Base-by-base conservation (phyloP, 1,284 basidiomycete species). In the Ganoderma lucidum region DNA sequence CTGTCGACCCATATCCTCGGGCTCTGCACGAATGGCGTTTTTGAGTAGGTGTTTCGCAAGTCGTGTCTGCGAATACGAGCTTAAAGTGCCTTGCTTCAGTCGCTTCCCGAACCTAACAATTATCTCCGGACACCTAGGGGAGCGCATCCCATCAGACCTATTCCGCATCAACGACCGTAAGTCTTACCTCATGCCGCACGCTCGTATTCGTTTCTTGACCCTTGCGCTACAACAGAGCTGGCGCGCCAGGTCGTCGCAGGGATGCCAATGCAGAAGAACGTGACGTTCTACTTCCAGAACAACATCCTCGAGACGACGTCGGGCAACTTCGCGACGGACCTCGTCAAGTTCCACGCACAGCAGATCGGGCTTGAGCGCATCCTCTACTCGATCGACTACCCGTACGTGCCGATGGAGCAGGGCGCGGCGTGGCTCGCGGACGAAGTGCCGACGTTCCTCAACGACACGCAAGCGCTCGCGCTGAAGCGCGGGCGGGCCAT, bases 281-380 rank as follows among this genome's bases (percentile, higher is more conserved):
- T 79, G 8, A 80, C 81, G 0, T 78, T 76, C 1, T 85, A 85
- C 68, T 83, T 81, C 77, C 68, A 75, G 19, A 81, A 80, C 35
- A 85, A 85, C 67, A 73, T 85, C 17, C 81, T 80, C 70, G 82
- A 84, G 71, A 85, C 84, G 0, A 81, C 82, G 0, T 84, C 83
- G 17, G 84, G 83, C 3, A 82, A 84, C 67, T 85, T 85, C 65
- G 81, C 80, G 2, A 39, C 39, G 59, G 59, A 61, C 59, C 59
- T 61, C n/a, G 59, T 61, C n/a, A 6, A 41, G 59, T 61, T 61
- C 59, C 59, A 61, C 39, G 59, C 37, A 10, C 39, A 42, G 39
- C 59, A 61, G 23, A 61, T 61, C 37, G 59, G 59, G 59, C 59
- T 61, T 23, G 59, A 61, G 14, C 59, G 59, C 39, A 61, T 61